Base-by-base conservation (phyloP, 2,329 filamentous ascomycete species). In the Sclerotinia sclerotiorum region DNA sequence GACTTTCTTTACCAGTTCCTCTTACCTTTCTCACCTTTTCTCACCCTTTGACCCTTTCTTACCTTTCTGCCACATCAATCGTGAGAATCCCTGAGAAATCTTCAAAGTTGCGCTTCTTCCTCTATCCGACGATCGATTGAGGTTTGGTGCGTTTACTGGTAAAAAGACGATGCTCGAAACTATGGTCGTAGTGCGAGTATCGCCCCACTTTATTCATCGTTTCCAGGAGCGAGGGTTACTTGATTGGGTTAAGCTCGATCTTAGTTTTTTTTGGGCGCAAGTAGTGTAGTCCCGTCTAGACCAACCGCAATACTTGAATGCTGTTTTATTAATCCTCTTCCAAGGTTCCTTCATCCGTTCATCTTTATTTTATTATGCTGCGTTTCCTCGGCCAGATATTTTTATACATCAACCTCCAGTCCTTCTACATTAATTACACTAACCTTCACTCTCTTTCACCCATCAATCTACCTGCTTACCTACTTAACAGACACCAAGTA, bases 131-230 rank as follows among this genome's bases (percentile, higher is more conserved):
- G 52, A 55, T 55, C 52, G 52, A 55, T 55, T 6, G 29, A 55
- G 52, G 52, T 35, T 55, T 42, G 39, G 39, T 19, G 29, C 35
- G 52, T 55, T 55, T 35, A 21, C 52, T 56, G 32, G 55, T 39
- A n/a, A 57, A 58, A 27, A 58, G 35, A 58, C 55, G 55, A 58
- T 58, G 35, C 35, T 58, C 55, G 27, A 42, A 27, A 42, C 35
- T 42, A 19, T 58, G 6, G 7, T 58, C 5, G 55, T 58, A 44
- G n/a, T 27, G 35, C 27, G 5, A 58, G 13, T n/a, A 58, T 58
- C 55, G 55, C 55, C 55, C 55, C 55, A 44, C 55, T 58, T 58
- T 58, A 44, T 27, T 27, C 35, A 27, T 44, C 55, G 55, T 19
- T 39, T 27, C 1, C 35, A 44, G 55, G 55, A 42, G 27, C n/a